These are phyloP conservation scores for Penicillium crustosum DNA, from an alignment of 2,329 filamentous ascomycete species.

Conservation along the genomic window DNA sequence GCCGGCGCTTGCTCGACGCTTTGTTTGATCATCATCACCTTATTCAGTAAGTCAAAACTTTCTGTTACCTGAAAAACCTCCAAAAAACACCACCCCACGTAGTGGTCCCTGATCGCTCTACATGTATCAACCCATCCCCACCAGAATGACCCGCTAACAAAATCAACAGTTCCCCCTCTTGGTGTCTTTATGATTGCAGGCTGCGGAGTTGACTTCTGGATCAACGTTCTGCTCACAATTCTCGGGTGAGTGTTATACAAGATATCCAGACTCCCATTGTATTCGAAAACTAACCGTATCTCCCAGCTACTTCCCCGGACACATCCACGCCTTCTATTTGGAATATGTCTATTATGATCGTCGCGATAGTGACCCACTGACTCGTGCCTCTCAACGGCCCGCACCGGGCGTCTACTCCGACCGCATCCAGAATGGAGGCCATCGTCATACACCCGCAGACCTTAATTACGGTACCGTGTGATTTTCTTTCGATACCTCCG, in stretches of 20 bases:
- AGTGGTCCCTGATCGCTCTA: neutral
- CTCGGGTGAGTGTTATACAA: conserved; percentile 52
- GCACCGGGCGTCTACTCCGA: conserved; percentile 44
- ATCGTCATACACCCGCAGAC: conserved; percentile 6
- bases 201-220: conserved; percentile 63
- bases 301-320: conserved; percentile 69
- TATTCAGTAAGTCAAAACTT: conserved; percentile 44
- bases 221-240: conserved; percentile 67
- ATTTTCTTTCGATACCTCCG: neutral
- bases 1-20: conserved; percentile 40
- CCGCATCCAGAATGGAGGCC: conserved; percentile 41
- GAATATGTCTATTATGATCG: conserved; percentile 82
- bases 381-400: conserved; percentile 18
- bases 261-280: neutral
- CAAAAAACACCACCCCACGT: too few species aligned
- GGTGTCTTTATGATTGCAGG: conserved; percentile 65
- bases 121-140: neutral
- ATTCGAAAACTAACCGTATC: conserved; percentile 10
- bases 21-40: conserved; percentile 48
- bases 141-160: conserved; percentile 12
- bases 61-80: neutral
- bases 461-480: conserved; percentile 30
- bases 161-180: conserved; percentile 60
- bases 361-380: conserved; percentile 32
- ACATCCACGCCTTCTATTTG: conserved; percentile 77